Evolutionary conservation across 768 basidiomycete genomes (phyloP).

Genomic region (Suillus cothurnatus): DNA sequence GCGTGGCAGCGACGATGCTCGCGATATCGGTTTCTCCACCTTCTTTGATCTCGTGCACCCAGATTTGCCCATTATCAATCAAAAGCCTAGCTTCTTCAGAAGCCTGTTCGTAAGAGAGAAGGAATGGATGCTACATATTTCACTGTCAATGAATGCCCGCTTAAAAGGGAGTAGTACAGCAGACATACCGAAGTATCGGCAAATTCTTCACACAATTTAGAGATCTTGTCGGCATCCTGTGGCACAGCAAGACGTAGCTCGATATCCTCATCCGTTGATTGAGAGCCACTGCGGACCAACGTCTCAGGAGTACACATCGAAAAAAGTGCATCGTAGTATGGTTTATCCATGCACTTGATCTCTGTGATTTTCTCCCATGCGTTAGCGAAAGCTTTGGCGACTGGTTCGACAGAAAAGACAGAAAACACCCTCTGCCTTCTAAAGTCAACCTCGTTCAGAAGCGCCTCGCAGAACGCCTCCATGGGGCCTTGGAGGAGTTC

Average conservation of each 20-base stretch:
- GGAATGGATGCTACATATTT: slow-evolving; percentile 44
- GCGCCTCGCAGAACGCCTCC: slow-evolving; percentile 37
- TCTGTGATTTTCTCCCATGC: slow-evolving; percentile 47
- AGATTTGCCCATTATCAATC: slow-evolving; percentile 50
- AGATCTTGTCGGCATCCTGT: slow-evolving; percentile 42
- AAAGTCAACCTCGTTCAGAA: slow-evolving; percentile 30
- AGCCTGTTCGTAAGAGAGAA: slow-evolving; percentile 41
- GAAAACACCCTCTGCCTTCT: slow-evolving; percentile 56
- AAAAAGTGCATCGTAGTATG: slow-evolving; percentile 54
- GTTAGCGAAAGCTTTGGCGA: slow-evolving; percentile 45
- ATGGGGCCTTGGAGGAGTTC: slow-evolving; percentile 39
- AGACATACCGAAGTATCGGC: slow-evolving; percentile 51
- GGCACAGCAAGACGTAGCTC: slow-evolving; percentile 39
- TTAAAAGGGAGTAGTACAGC: slow-evolving; percentile 9
- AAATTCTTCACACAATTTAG: slow-evolving; percentile 51
- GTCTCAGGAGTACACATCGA: slow-evolving; percentile 45
- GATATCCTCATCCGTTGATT: slow-evolving; percentile 35
- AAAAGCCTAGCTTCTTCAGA: slow-evolving; percentile 48
- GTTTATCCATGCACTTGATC: slow-evolving; percentile 38
- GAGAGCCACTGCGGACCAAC: slow-evolving; percentile 28
- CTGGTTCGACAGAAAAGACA: slow-evolving; percentile 51
- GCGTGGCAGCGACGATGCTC: slow-evolving; percentile 58
- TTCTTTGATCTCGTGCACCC: slow-evolving; percentile 49
- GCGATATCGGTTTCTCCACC: slow-evolving; percentile 28
- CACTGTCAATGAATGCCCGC: neutral